Evolutionary conservation across 2,329 filamentous ascomycete genomes (phyloP).

Genomic region (Fusarium scirpi): DNA sequence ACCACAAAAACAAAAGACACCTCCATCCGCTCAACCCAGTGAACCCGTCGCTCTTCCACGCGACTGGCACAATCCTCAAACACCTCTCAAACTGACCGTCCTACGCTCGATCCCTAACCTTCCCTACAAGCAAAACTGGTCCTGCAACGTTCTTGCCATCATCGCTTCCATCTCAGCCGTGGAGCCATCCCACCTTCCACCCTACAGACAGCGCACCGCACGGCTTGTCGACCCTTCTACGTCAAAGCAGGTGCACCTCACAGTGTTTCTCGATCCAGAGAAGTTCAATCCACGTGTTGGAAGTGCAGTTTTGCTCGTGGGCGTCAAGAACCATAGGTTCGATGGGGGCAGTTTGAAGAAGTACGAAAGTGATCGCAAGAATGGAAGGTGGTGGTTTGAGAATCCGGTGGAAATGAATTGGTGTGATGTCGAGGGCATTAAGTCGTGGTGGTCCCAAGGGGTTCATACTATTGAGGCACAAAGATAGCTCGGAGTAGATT

Average conservation of each 20-base stretch:
- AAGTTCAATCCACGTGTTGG: slow-evolving; percentile 61
- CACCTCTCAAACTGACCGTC: slow-evolving; percentile 64
- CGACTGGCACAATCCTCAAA: slow-evolving; percentile 56
- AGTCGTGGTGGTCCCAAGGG: slow-evolving; percentile 58
- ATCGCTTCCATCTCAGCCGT: slow-evolving; percentile 60
- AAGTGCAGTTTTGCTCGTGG: slow-evolving; percentile 63
- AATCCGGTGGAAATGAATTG: slow-evolving; percentile 60
- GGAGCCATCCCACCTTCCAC: slow-evolving; percentile 62
- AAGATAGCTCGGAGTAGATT: neutral
- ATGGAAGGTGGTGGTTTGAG: slow-evolving; percentile 64
- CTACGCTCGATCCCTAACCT: slow-evolving; percentile 63
- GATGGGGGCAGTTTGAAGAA: slow-evolving; percentile 62
- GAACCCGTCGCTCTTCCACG: slow-evolving; percentile 55
- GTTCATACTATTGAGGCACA: slow-evolving; percentile 8
- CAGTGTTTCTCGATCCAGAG: slow-evolving; percentile 66
- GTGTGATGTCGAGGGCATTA: slow-evolving; percentile 62
- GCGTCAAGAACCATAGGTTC: slow-evolving; percentile 69
- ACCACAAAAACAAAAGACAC: slow-evolving; percentile 7
- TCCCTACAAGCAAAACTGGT: slow-evolving; percentile 70
- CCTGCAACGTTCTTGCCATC: slow-evolving; percentile 66
- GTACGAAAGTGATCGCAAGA: slow-evolving; percentile 56
- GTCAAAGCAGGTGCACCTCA: slow-evolving; percentile 64
- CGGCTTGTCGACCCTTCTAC: slow-evolving; percentile 65
- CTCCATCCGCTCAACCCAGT: slow-evolving; percentile 40
- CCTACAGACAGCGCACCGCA: slow-evolving; percentile 64